Conservation (phyloP, 495 filamentous ascomycete species). For the Cetradonia linearis region DNA sequence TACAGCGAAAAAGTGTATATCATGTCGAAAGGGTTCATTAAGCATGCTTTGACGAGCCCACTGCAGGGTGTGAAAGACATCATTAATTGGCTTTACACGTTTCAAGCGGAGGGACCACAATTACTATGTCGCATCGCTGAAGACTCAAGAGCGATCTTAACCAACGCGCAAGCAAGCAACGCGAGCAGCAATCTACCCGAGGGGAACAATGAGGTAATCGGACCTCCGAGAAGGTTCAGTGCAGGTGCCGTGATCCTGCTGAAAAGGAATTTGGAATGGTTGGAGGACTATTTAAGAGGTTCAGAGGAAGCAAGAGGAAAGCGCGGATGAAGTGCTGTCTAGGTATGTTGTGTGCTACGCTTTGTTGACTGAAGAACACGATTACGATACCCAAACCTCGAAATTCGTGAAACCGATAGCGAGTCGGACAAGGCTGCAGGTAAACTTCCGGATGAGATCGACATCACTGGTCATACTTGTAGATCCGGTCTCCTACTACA, state of each 20-base stretch:
- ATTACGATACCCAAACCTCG: neutral
- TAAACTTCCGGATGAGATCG: neutral
- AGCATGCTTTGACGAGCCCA: conserved; percentile 36
- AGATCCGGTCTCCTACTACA: neutral
- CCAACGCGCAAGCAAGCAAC: neutral
- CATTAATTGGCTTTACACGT: conserved; percentile 42
- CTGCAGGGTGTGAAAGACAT: conserved; percentile 39
- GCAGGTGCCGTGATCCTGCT: conserved; percentile 33
- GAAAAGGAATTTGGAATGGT: conserved; percentile 29
- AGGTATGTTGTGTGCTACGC: neutral
- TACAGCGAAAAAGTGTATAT: conserved; percentile 50
- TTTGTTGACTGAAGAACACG: neutral
- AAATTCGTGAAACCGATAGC: neutral
- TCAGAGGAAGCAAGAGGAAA: neutral
- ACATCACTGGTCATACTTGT: neutral
- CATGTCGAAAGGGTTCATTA: conserved; percentile 43
- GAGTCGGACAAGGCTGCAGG: neutral
- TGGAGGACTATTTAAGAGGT: conserved; percentile 24
- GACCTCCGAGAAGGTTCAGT: conserved; percentile 26
- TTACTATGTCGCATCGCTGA: conserved; percentile 33
- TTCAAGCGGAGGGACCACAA: conserved; percentile 24
- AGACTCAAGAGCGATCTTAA: conserved; percentile 23
- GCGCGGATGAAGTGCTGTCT: too few species aligned
- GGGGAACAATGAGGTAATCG: conserved; percentile 9
- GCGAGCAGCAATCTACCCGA: too few species aligned